Base-by-base conservation (phyloP, 345 rosid genomes). In the Arabis hirsuta region DNA sequence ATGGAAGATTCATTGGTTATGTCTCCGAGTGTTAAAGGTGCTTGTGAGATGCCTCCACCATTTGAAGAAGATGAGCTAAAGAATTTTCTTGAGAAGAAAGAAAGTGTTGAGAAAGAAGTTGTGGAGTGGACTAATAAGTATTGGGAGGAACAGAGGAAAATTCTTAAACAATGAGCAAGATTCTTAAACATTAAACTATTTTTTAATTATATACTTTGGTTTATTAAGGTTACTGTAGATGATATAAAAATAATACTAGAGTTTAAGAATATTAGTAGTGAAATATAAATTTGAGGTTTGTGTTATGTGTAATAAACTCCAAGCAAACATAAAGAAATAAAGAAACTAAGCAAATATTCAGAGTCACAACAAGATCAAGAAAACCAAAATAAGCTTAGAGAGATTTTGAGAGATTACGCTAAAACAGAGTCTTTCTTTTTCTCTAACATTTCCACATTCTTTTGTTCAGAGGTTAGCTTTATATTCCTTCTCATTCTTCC, bases 21-120 rank as follows among this genome's bases (percentile, higher is more conserved):
- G 79, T 69, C 69, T 62, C 86, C 91, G 3, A 78, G 72, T 14
- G 41, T 54, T 5, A 60, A 39, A 7, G 60, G 16, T 24, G 72
- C 85, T 2, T 86, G 88, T 80, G 57, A 67, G 4, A 39, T 84
- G 79, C 85, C 85, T 38, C 80, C 74, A 5, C 81, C 84, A 26
- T 82, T 65, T 58, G 67, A 71, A 19, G 73, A 76, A 0, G 36
- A 54, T 5, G 79, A 47, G 26, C 71, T 84, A 12, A 29, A 47
- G 39, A 62, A 26, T 6, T 74, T 86, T 26, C 9, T 67, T 20
- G 70, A 73, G 46, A 77, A 61, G 56, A 84, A 79, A 61, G 69
- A 45, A 36, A 73, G 63, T 9, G 50, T 69, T 24, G 68, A 74
- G 39, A 72, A 39, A 67, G 71, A 73, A 60, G 79, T 86, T n/a